Evolutionary conservation across 2,329 filamentous ascomycete species (phyloP), one percentile per base, ranked within the genome.

Genomic region (Xylaria sp.): DNA sequence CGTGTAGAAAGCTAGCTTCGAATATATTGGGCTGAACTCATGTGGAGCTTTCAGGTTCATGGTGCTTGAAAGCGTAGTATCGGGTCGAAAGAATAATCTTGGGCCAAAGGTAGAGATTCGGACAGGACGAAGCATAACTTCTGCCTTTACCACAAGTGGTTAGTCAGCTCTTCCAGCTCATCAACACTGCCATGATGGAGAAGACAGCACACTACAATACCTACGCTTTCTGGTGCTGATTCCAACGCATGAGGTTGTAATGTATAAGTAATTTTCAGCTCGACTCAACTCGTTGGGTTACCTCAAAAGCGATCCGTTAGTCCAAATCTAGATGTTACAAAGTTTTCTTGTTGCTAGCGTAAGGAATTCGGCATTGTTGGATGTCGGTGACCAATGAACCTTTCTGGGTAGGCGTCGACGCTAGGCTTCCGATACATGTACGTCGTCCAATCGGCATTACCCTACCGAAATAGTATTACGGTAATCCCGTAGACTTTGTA

Each of bases 251-350:
- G 30, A 34, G 46, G 36, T 10, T 32, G 18, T 41, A n/a, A 10
- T 43, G 25, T 20, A 12, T 28, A 13, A 15, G 32, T 52, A 5
- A 13, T 41, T 48, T 66, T 62, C 58, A 66, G 63, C 57, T 60
- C 30, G 15, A 46, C 23, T 13, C 7, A 20, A 8, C 48, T 56
- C 39, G 56, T 30, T 45, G 25, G 7, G 32, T n/a, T 15, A n/a
- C 43, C 55, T 36, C 18, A 52, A 53, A 64, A n/a, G 53, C 55
- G 58, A 64, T 28, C 23, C 43, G 10, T 36, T n/a, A 56, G 30
- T 53, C n/a, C 36, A 32, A 30, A 30, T 30, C 46, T 12, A n/a
- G 46, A 45, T 3, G 18, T 9, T 34, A 6, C 45, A 10, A 48
- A 15, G 45, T 30, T 28, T 8, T 8, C 2, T 53, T 9, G 30